phyloP scores from a whole-genome alignment of 768 basidiomycete species.

The Cystobasidiopsis lactophilus region DNA sequence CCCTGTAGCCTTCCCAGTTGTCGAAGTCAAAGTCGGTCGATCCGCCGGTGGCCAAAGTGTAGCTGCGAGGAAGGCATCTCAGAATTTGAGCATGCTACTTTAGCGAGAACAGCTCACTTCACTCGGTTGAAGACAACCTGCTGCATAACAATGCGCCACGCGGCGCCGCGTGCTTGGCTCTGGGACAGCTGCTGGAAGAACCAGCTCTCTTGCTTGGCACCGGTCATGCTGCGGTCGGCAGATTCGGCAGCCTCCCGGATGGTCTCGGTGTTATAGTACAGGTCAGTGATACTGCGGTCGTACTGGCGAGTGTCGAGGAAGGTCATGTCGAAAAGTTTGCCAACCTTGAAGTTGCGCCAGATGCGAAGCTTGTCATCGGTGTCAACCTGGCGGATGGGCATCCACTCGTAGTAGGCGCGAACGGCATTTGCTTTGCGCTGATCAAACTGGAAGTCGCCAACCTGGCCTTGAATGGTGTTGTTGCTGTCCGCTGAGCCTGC shows the following conservation, averaged over 20 bases:
- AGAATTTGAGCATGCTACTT: too few species aligned
- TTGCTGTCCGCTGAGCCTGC: slow-evolving; percentile 37
- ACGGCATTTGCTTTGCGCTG: slow-evolving; percentile 40
- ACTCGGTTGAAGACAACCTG: slow-evolving; percentile 39
- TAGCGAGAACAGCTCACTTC: too few species aligned
- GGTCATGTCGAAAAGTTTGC: slow-evolving; percentile 38
- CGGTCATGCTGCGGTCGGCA: slow-evolving; percentile 35
- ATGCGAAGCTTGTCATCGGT: slow-evolving; percentile 37
- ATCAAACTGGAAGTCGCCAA: slow-evolving; percentile 34
- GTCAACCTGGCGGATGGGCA: slow-evolving; percentile 39
- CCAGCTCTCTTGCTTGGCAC: slow-evolving; percentile 36
- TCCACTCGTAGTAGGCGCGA: slow-evolving; percentile 30
- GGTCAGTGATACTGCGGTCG: slow-evolving; percentile 38
- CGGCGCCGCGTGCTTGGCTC: slow-evolving; percentile 31
- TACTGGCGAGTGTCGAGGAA: slow-evolving; percentile 45
- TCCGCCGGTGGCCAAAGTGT: slow-evolving; percentile 25
- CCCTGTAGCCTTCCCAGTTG: slow-evolving; percentile 41
- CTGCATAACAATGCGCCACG: slow-evolving; percentile 39
- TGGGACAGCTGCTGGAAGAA: slow-evolving; percentile 31
- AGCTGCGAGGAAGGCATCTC: too few species aligned
- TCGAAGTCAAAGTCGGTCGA: slow-evolving; percentile 25
- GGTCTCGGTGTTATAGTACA: slow-evolving; percentile 35
- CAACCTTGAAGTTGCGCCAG: slow-evolving; percentile 43
- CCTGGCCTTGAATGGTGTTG: slow-evolving; percentile 26
- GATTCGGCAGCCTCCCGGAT: slow-evolving; percentile 30